Evolutionary conservation across 768 basidiomycete species (phyloP).

Genomic region (Suillus ampliporus): DNA sequence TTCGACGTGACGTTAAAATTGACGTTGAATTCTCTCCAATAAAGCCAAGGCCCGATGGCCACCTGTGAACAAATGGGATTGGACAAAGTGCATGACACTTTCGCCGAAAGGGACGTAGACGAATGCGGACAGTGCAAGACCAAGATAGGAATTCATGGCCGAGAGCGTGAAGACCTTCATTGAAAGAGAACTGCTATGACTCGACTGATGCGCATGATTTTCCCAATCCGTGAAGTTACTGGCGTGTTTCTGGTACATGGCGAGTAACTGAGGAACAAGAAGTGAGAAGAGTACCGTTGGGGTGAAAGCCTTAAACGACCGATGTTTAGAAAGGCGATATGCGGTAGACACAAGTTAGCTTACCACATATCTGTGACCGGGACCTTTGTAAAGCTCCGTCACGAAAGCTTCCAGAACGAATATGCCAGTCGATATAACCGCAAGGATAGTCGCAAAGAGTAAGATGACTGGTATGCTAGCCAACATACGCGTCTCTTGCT

Average conservation of each 20-base stretch:
- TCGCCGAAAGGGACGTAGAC: slow-evolving; percentile 95
- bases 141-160: slow-evolving; percentile 89
- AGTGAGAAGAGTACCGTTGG: slow-evolving; percentile 86
- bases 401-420: slow-evolving; percentile 93
- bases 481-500: slow-evolving; percentile 67
- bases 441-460: slow-evolving; percentile 72
- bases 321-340: slow-evolving; percentile 1
- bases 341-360: slow-evolving; percentile 35
- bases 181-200: slow-evolving; percentile 79
- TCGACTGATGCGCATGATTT: slow-evolving; percentile 84
- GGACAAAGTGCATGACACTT: slow-evolving; percentile 69
- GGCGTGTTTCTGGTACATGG: slow-evolving; percentile 72
- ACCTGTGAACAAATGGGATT: slow-evolving; percentile 34
- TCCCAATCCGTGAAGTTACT: slow-evolving; percentile 84
- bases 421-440: slow-evolving; percentile 75
- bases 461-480: slow-evolving; percentile 75
- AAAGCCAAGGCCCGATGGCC: slow-evolving; percentile 19
- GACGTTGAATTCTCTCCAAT: slow-evolving; percentile 30
- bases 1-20: slow-evolving; percentile 33
- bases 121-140: slow-evolving; percentile 92
- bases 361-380: slow-evolving; percentile 79
- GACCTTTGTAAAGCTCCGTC: slow-evolving; percentile 85
- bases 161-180: slow-evolving; percentile 91
- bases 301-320: slow-evolving; percentile 60
- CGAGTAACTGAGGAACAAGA: slow-evolving; percentile 81